Conservation (phyloP, 306 rosid species). For the Fagus sylvatica region DNA sequence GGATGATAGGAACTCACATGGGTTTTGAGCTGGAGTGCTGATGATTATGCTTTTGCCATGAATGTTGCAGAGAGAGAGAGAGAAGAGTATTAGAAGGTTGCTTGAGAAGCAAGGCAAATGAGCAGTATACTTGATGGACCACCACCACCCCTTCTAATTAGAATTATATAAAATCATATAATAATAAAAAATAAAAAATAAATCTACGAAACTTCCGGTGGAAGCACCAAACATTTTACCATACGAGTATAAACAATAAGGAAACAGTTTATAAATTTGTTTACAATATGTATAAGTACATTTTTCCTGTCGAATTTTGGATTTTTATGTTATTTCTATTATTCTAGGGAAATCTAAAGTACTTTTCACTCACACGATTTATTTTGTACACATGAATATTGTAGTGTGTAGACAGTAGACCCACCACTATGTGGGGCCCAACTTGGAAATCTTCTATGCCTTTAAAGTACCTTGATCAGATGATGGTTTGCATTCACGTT, state of each 20-base stretch:
- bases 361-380: slow-evolving; percentile 2
- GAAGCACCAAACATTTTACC: slow-evolving; percentile 44
- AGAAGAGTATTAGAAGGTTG: slow-evolving; percentile 50
- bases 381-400: slow-evolving; percentile 15
- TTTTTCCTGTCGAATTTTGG: slow-evolving; percentile 3
- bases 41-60: slow-evolving; percentile 88
- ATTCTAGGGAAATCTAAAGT: slow-evolving; percentile 28
- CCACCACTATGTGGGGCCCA: slow-evolving; percentile 45
- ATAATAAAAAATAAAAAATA: background rate
- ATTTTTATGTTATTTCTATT: slow-evolving; percentile 35
- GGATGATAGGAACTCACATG: slow-evolving; percentile 79
- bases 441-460: slow-evolving; percentile 44
- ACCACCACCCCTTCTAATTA: slow-evolving; percentile 69
- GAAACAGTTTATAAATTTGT: slow-evolving; percentile 10
- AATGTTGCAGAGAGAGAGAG: slow-evolving; percentile 53
- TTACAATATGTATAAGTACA: background rate
- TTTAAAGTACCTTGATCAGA: slow-evolving; percentile 56
- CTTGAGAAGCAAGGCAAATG: slow-evolving; percentile 89
- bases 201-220: slow-evolving; percentile 40
- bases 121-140: slow-evolving; percentile 86
- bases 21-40: slow-evolving; percentile 76
- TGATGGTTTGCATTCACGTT: slow-evolving; percentile 88
- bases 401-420: slow-evolving; percentile 1
- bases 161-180: slow-evolving; percentile 30
- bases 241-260: slow-evolving; percentile 9